Base-by-base conservation (phyloP, 75 land plant species). In the Larix kaempferi region DNA sequence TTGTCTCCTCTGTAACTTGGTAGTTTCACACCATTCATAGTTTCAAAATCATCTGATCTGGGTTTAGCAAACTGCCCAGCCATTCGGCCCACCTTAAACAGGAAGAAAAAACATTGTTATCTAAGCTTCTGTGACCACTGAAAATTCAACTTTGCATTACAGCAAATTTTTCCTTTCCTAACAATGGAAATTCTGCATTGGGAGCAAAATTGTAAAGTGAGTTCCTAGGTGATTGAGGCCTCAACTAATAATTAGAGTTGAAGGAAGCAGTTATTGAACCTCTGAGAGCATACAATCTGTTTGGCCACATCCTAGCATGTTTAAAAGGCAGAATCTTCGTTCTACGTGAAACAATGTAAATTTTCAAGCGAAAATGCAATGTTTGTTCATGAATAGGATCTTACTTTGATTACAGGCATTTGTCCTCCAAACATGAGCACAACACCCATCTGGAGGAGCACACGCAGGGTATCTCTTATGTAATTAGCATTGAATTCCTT, bases 401-500 rank as follows among this genome's bases (percentile, higher is more conserved):
- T 21, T 73, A 86, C 90, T 81, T 88, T 88, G 79, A 88, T 63
- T 41, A 88, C 81, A 22, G 88, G 90, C 82, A 88, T 49, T 59
- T 88, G 88, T 26, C 88, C 88, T 63, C 88, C 85, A 76, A 88
- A 88, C 82, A 81, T 85, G 73, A 88, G 88, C 33, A 88, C 90
- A 78, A 65, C 90, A 21, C 81, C 81, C 90, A 88, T 88, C 81
- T 88, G 85, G 61, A 88, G 85, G 54, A 88, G 78, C 21, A 88
- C 76, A 14, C 85, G 58, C 79, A 88, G 85, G 74, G 88, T 88
- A 56, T 88, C 88, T 56, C 85, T 41, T 65, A 88, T 83, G 74
- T 88, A 81, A 74, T 83, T 81, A 61, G 88, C 90, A 71, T 76
- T 80, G 61, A 88, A 86, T 55, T 88, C 88, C 81, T n/a, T 83